These are phyloP conservation scores for Protomyces gravidus DNA, from an alignment of 1,139 yeast genomes.

Conservation along the genomic window DNA sequence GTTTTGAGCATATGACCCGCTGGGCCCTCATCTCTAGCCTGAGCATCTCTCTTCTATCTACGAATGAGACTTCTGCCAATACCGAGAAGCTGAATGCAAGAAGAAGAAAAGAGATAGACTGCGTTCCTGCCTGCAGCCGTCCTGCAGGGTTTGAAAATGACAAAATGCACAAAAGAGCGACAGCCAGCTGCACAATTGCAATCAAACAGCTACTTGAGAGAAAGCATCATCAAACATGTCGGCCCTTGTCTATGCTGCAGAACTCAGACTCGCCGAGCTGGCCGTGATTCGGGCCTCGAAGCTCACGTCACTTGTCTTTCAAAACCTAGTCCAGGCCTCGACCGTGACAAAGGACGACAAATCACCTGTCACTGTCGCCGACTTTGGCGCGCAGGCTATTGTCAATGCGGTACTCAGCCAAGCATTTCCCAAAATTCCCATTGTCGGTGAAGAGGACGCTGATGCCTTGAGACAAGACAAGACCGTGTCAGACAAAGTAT, in stretches of 20 bases:
- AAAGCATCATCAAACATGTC: constrained; percentile 1
- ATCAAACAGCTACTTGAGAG: too few relatives aligned
- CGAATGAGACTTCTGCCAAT: not conserved
- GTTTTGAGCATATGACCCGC: not conserved
- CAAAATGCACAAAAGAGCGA: too few relatives aligned
- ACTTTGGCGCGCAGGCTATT: constrained; percentile 92
- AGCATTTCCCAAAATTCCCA: constrained; percentile 76
- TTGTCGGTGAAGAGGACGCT: constrained; percentile 94
- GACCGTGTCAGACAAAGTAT: constrained; percentile 47
- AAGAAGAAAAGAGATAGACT: too few relatives aligned
- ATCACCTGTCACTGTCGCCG: constrained; percentile 98
- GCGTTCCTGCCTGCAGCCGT: too few relatives aligned
- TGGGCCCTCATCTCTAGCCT: not conserved
- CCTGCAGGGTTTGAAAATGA: too few relatives aligned
- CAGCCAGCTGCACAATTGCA: not conserved
- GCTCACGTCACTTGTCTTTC: constrained; percentile 67
- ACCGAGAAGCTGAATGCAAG: not conserved
- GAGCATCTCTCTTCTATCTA: not conserved
- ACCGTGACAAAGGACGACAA: constrained; percentile 75
- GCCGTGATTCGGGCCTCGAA: constrained; percentile 86
- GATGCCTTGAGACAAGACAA: constrained; percentile 53
- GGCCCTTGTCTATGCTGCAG: constrained; percentile 17
- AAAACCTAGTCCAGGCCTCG: constrained; percentile 51
- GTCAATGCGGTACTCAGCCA: constrained; percentile 74
- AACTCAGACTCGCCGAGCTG: constrained; percentile 17